Percentiles rank a stretch among this genome's conserved stretches.
Evolutionary conservation across 352 stramenopile species (phyloP).

Genomic region (Phytophthora cajani): DNA sequence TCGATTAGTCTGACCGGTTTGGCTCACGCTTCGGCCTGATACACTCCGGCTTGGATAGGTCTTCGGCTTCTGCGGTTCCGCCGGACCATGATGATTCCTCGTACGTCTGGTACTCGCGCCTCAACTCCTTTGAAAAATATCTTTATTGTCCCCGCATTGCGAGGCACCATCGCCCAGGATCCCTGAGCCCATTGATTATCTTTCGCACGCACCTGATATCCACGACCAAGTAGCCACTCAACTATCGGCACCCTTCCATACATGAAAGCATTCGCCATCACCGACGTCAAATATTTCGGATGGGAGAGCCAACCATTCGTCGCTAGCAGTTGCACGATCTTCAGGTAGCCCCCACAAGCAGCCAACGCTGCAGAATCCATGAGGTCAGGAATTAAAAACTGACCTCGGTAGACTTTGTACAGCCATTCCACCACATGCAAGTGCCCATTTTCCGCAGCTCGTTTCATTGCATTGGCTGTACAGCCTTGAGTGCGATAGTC

Average conservation of each 20-base stretch:
- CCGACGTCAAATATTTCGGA: not conserved
- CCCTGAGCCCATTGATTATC: not conserved
- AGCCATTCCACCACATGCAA: not conserved
- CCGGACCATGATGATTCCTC: not conserved
- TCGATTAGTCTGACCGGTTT: too few relatives aligned
- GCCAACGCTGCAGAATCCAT: not conserved
- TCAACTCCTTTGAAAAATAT: not conserved
- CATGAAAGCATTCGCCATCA: not conserved
- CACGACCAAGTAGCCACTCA: not conserved
- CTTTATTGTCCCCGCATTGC: not conserved
- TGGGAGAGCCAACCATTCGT: not conserved
- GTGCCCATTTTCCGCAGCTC: not conserved
- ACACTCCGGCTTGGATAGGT: too few relatives aligned
- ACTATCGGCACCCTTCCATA: not conserved
- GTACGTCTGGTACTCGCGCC: not conserved
- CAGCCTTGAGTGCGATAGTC: not conserved
- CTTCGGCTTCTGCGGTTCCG: too few relatives aligned
- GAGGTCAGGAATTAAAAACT: not conserved
- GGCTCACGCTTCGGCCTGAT: too few relatives aligned
- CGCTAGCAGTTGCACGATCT: not conserved
- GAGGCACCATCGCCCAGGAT: not conserved
- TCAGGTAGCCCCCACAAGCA: not conserved
- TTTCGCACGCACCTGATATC: not conserved
- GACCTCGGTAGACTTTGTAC: not conserved
- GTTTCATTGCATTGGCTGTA: not conserved